phyloP scores from a whole-genome alignment of 495 filamentous ascomycete species.

The Neurospora africana region DNA sequence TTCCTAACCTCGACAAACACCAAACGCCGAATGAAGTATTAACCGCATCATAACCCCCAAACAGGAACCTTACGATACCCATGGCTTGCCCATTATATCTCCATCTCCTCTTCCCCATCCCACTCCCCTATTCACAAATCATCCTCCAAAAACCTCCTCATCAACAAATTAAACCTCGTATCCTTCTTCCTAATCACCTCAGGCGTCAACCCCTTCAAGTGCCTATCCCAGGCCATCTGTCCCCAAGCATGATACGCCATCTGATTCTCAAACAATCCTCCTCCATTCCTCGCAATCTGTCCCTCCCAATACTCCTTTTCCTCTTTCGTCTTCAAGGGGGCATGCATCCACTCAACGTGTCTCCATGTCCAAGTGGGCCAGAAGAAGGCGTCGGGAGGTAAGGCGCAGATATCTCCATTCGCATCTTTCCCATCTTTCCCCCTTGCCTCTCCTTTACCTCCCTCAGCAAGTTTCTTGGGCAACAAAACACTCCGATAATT shows the following conservation, averaged over 20 bases:
- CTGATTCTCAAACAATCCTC: constrained; percentile 33
- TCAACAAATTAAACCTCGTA: constrained; percentile 37
- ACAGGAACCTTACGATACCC: background rate
- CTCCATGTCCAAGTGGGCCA: constrained; percentile 41
- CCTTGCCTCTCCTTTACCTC: background rate
- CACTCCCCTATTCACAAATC: constrained; percentile 13
- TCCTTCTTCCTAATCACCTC: constrained; percentile 23
- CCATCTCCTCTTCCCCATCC: background rate
- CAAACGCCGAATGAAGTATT: background rate
- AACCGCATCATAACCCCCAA: background rate
- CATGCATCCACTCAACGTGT: constrained; percentile 38
- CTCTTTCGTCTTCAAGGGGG: constrained; percentile 21
- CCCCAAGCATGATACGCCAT: constrained; percentile 39
- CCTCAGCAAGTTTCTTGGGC: constrained; percentile 29
- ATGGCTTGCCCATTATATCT: background rate
- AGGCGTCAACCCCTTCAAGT: constrained; percentile 30
- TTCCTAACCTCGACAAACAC: background rate
- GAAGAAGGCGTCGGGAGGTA: constrained; percentile 36
- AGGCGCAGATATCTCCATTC: constrained; percentile 27
- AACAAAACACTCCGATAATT: constrained; percentile 36
- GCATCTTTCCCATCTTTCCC: background rate
- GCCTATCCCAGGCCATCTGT: constrained; percentile 34
- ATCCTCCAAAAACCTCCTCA: constrained; percentile 35
- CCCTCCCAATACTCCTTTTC: constrained; percentile 21
- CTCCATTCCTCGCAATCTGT: constrained; percentile 27